Evolutionary conservation across 2,329 filamentous ascomycete genomes (phyloP), one percentile per base, ranked within the genome.

Genomic region (Leptographium lundbergii): DNA sequence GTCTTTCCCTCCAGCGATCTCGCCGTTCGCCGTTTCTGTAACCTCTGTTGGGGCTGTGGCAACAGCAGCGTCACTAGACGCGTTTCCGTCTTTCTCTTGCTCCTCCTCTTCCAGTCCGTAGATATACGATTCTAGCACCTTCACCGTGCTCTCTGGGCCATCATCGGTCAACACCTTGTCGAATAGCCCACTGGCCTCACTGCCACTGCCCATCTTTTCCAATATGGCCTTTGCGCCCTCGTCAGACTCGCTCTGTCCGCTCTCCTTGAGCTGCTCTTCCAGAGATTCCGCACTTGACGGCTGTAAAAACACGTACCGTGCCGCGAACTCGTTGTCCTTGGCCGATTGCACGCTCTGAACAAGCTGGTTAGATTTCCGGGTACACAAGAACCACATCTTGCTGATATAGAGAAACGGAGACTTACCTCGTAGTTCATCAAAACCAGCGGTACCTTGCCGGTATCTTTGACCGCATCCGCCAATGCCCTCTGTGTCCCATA

Each of bases 381-480:
- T 22, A 66, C 48, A 47, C 53, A 51, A 25, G 19, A 54, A 29
- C 22, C 24, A 58, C 9, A n/a, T 22, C 42, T 57, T 58, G 24
- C 13, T 59, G 45, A 58, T 17, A 39, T 9, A 19, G 3, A 27
- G 48, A 51, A 45, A 29, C 7, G 4, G 19, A n/a, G 58, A 67
- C 73, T 71, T 73, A 82, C 81, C 67, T 81, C 75, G 19, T 72
- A 65, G 59, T 79, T 75, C 65, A 84, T 72, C 61, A 77, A 73
- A 63, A 84, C 73, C 3, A 85, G 63, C 1, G 82, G 77, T 34
- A 91, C 80, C 67, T 85, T 85, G 48, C 79, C 80, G 10, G 73
- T 67, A 53, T 80, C 77, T 22, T 73, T 69, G 27, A 84, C 73
- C 14, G 73, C 72, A 19, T 81, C 78, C 1, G 84, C 73, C 2